Conservation (phyloP, 768 basidiomycete genomes). For the Pulveroboletus sp. region DNA sequence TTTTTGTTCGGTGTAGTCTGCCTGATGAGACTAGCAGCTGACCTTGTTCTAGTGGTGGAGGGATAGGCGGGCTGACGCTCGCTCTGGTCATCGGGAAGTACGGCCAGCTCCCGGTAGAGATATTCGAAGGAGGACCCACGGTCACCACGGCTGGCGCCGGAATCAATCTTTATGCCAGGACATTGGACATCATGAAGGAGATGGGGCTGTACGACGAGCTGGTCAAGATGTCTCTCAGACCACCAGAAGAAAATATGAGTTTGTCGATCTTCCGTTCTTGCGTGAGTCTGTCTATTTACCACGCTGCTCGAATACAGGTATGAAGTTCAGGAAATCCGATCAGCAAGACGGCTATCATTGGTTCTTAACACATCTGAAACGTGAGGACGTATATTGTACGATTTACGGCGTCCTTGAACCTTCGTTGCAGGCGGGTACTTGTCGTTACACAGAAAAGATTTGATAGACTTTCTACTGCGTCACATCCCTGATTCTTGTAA, state of each 20-base stretch:
- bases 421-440: constrained; percentile 25
- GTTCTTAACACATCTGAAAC: constrained; percentile 21
- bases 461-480: no score
- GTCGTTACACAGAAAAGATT: no score
- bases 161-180: constrained; percentile 45
- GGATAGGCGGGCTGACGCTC: no score
- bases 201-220: constrained; percentile 39
- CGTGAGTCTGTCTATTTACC: neutral
- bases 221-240: constrained; percentile 9
- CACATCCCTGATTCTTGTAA: no score
- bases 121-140: constrained; percentile 40
- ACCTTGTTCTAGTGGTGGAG: neutral
- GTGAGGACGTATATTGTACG: constrained; percentile 10
- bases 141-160: constrained; percentile 46
- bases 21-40: neutral
- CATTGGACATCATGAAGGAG: constrained; percentile 38
- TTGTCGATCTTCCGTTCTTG: neutral
- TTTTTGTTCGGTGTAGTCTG: neutral
- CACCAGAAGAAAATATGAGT: constrained; percentile 22
- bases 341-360: constrained; percentile 30
- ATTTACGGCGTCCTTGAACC: neutral
- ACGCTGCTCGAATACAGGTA: constrained; percentile 13
- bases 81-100: no score
- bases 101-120: constrained; percentile 28
- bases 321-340: constrained; percentile 32